Percentiles rank a stretch among this genome's conserved stretches.
Conservation (phyloP, 108 stramenopile genomes). For the Cyclostephanos tholiformis region DNA sequence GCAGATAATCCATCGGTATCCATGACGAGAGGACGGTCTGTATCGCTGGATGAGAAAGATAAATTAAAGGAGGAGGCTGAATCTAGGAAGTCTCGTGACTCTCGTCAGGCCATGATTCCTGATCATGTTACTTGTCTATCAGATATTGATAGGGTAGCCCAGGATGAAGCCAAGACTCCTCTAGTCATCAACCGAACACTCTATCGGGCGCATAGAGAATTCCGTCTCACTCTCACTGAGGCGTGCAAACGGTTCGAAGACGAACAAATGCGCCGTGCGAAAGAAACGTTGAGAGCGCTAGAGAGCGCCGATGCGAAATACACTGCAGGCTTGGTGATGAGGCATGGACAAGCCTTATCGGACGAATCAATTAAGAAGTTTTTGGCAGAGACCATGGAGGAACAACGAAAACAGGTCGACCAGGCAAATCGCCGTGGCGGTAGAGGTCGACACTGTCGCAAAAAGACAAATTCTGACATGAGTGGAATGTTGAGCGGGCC, state of each 20-base stretch:
- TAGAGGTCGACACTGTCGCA: constrained; percentile 67
- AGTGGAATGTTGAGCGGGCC: constrained; percentile 60
- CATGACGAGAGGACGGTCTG: constrained; percentile 33
- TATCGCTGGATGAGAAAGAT: constrained; percentile 52
- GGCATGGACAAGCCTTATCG: constrained; percentile 75
- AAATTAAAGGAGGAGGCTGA: constrained; percentile 30
- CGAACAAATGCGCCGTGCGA: constrained; percentile 72
- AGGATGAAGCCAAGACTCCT: constrained; percentile 57
- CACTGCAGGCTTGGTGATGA: constrained; percentile 81
- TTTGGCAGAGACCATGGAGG: constrained; percentile 59
- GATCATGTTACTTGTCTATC: constrained; percentile 59
- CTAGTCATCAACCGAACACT: constrained; percentile 72
- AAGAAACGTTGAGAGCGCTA: constrained; percentile 59
- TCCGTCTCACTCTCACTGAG: constrained; percentile 81
- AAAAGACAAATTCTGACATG: constrained; percentile 86
- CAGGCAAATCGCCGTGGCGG: constrained; percentile 74
- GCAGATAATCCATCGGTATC: constrained; percentile 1
- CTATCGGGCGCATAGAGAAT: constrained; percentile 81
- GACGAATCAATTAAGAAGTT: constrained; percentile 67
- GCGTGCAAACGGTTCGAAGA: constrained; percentile 88
- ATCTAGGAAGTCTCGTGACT: constrained; percentile 34
- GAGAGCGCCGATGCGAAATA: constrained; percentile 44
- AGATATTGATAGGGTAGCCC: constrained; percentile 37
- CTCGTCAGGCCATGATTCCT: constrained; percentile 71
- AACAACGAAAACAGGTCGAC: constrained; percentile 71